phyloP scores from a whole-genome alignment of 495 filamentous ascomycete species.

The Neurospora sp. region DNA sequence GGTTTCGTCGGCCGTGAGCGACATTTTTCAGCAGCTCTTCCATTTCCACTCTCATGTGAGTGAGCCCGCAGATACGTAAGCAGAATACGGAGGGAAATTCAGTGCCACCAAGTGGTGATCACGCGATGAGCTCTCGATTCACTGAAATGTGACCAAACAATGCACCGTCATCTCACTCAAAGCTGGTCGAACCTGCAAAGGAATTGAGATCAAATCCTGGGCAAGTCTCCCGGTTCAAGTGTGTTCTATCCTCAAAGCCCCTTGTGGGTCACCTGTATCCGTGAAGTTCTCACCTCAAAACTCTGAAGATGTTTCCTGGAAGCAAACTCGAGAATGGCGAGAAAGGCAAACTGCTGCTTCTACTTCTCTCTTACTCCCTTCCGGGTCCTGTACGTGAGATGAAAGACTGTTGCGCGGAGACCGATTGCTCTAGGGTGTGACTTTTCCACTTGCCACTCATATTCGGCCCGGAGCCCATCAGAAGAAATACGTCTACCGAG shows the following conservation, averaged over 20 bases:
- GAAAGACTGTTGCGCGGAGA: neutral
- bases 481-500: neutral
- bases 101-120: neutral
- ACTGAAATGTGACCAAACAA: neutral
- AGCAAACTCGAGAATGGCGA: neutral
- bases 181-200: rapidly evolving
- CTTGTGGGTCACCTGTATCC: neutral
- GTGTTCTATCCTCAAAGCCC: neutral
- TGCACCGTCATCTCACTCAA: neutral
- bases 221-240: neutral
- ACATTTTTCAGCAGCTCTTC: neutral
- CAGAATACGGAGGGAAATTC: neutral
- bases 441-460: no score
- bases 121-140: neutral
- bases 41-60: neutral
- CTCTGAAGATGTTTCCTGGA: rapidly evolving
- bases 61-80: neutral
- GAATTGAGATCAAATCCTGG: neutral
- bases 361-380: neutral
- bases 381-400: neutral
- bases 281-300: neutral
- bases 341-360: neutral
- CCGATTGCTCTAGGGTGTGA: no score
- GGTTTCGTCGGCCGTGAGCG: neutral
- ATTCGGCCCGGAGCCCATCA: no score